These are phyloP conservation scores for Azolla pinnata DNA, from an alignment of 75 land plant genomes.

Conservation along the genomic window DNA sequence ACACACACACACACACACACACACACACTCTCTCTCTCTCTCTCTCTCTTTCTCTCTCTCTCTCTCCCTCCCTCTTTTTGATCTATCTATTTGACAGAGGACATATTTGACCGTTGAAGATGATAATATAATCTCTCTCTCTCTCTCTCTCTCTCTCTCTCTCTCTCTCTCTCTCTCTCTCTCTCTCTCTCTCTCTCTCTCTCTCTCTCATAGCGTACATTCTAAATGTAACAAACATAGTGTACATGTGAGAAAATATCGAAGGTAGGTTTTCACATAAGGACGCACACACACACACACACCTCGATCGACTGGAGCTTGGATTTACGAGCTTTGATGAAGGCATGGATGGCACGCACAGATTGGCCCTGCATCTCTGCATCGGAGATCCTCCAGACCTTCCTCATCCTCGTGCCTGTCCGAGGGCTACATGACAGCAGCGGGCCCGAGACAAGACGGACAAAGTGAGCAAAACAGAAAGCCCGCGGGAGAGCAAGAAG, in stretches of 20 bases:
- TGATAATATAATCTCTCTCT: neutral
- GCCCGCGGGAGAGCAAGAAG: neutral
- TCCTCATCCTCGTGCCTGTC: constrained; percentile 13
- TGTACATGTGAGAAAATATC: no score
- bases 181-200: constrained; percentile 9
- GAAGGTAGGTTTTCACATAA: no score
- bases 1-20: no score
- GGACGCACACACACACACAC: no score
- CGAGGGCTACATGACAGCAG: no score
- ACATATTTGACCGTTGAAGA: neutral
- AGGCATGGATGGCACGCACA: constrained; percentile 40
- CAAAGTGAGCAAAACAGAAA: neutral
- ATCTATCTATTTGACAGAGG: neutral
- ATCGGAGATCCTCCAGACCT: constrained; percentile 36
- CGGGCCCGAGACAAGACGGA: neutral
- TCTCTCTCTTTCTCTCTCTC: constrained; percentile 3
- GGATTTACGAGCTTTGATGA: constrained; percentile 15
- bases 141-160: constrained; percentile 9
- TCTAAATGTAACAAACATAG: neutral
- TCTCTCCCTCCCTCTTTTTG: constrained; percentile 1
- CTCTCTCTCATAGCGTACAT: neutral
- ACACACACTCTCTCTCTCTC: constrained; percentile 3
- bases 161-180: constrained; percentile 9
- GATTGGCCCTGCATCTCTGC: constrained; percentile 39
- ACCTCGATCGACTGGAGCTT: neutral